Conservation (phyloP, 2,329 filamentous ascomycete genomes). For the Aurifilum marmelostoma region DNA sequence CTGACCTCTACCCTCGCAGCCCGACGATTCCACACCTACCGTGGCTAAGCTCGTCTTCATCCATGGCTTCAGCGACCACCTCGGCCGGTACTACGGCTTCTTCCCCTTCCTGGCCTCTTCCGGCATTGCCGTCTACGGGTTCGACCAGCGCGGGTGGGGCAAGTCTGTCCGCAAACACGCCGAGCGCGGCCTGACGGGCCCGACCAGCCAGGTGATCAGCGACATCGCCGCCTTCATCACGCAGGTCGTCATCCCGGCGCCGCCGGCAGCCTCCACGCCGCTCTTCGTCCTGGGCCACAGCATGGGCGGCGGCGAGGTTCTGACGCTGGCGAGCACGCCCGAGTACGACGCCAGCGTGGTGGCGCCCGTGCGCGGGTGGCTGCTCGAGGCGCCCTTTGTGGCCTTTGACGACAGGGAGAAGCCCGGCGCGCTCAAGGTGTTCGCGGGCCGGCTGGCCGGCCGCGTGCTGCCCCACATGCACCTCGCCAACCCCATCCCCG, state of each 20-base stretch:
- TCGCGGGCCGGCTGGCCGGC: constrained; percentile 68
- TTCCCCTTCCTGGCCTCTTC: constrained; percentile 70
- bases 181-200: constrained; percentile 73
- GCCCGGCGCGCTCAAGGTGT: constrained; percentile 66
- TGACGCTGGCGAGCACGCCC: constrained; percentile 61
- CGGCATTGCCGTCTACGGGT: constrained; percentile 75
- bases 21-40: constrained; percentile 48
- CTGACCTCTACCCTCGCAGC: constrained; percentile 48
- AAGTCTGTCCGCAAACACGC: constrained; percentile 64
- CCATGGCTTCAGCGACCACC: constrained; percentile 89
- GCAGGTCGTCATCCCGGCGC: constrained; percentile 52
- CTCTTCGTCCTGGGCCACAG: constrained; percentile 88
- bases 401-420: constrained; percentile 67
- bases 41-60: constrained; percentile 79
- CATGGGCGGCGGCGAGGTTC: constrained; percentile 82
- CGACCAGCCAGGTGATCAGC: constrained; percentile 71
- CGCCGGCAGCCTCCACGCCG: constrained; percentile 50
- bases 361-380: constrained; percentile 68
- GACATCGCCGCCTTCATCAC: constrained; percentile 80
- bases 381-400: constrained; percentile 80
- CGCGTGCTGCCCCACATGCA: constrained; percentile 69
- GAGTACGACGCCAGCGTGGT: constrained; percentile 56
- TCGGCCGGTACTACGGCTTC: constrained; percentile 75
- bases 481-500: constrained; percentile 66
- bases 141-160: constrained; percentile 92